phyloP scores from a whole-genome alignment of 2,329 filamentous ascomycete species.

The Amauroascus niger region DNA sequence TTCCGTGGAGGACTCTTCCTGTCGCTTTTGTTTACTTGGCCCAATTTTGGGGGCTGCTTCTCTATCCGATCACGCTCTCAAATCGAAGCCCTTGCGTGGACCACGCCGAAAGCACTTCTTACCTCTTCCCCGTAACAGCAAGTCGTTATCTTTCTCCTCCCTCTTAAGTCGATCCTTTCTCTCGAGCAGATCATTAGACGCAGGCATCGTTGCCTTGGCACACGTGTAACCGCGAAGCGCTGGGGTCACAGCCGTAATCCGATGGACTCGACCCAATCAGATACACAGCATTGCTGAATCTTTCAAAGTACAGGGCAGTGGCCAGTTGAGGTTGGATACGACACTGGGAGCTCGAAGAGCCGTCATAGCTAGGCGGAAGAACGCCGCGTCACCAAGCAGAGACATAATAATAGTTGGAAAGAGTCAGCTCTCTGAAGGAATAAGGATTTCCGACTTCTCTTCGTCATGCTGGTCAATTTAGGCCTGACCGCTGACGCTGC shows the following conservation, averaged over 20 bases:
- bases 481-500: slow-evolving; percentile 38
- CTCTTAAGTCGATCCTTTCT: too few relatives aligned
- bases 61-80: too few relatives aligned
- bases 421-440: not conserved
- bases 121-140: not conserved
- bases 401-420: not conserved
- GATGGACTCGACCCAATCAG: not conserved
- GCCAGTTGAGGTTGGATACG: not conserved
- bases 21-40: too few relatives aligned
- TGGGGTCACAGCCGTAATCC: not conserved
- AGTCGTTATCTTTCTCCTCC: too few relatives aligned
- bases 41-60: not conserved
- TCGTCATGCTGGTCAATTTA: slow-evolving; percentile 22
- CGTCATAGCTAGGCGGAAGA: too few relatives aligned
- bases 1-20: not conserved
- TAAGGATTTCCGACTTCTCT: not conserved
- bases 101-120: not conserved
- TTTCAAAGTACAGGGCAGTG: not conserved
- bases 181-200: not conserved
- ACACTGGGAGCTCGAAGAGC: not conserved
- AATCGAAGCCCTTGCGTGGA: not conserved
- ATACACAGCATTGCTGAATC: not conserved
- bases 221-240: not conserved
- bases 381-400: not conserved
- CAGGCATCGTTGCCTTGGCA: not conserved